These are phyloP conservation scores for Acarospora socialis DNA, from an alignment of 2,329 filamentous ascomycete genomes.

Conservation along the genomic window DNA sequence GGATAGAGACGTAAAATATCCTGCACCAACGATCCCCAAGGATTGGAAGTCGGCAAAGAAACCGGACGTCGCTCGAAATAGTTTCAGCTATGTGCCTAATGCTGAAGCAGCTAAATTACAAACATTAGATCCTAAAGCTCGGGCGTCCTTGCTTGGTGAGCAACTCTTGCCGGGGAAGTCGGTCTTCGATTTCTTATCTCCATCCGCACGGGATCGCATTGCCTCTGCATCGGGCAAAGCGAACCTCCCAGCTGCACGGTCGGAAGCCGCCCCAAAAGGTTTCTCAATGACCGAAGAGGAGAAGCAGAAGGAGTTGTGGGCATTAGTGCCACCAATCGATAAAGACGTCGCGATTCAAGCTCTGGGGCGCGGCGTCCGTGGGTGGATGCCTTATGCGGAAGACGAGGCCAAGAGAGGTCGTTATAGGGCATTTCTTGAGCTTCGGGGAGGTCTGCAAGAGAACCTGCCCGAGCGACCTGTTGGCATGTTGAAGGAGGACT, in stretches of 20 bases:
- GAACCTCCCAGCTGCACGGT: conserved; percentile 62
- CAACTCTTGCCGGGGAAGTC: conserved; percentile 75
- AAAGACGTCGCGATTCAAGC: conserved; percentile 54
- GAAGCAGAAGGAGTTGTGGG: conserved; percentile 42
- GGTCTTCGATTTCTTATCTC: conserved; percentile 81
- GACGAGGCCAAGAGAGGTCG: conserved; percentile 64
- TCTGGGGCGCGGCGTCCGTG: conserved; percentile 47
- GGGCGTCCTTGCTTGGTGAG: conserved; percentile 72
- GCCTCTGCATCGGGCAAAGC: conserved; percentile 59
- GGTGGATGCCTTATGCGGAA: conserved; percentile 73
- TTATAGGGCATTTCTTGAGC: conserved; percentile 69
- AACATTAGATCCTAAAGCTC: conserved; percentile 56
- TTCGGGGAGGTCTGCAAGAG: conserved; percentile 49
- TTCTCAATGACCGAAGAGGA: conserved; percentile 51
- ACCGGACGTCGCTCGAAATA: conserved; percentile 22
- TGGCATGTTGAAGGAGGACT: conserved; percentile 51
- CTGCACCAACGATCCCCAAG: conserved; percentile 51
- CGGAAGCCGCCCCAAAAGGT: conserved; percentile 54
- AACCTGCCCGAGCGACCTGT: conserved; percentile 42
- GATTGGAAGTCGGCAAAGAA: conserved; percentile 58
- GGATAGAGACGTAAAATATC: conserved; percentile 39
- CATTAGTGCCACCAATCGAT: conserved; percentile 49
- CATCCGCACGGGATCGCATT: conserved; percentile 62
- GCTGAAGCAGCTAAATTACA: conserved; percentile 67
- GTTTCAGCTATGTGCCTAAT: conserved; percentile 45